Evolutionary conservation across 2,329 filamentous ascomycete species (phyloP), one percentile per base, ranked within the genome.

Genomic region (Passalora sequoiae): DNA sequence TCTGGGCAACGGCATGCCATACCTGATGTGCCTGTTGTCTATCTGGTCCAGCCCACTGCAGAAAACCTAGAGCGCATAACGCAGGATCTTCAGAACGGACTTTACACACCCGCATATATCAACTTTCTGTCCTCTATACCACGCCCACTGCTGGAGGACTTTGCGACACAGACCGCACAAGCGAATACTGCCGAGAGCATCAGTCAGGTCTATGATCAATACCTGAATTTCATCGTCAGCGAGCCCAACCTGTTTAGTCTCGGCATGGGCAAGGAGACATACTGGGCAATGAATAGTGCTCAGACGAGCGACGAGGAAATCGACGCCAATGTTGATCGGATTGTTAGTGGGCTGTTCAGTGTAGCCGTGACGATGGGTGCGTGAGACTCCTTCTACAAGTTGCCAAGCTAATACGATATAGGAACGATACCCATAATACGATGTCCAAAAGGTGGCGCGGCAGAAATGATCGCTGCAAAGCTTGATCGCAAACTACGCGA

Each of bases 341-440:
- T 97, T 51, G 92, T 98, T 38, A 94, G 86, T 59, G 92, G 92
- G 0, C 72, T 98, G n/a, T 98, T 97, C 69, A 96, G 89, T 51
- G 92, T 98, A 37, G 84, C 92, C 47, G 92, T 94, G n/a, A 98
- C 92, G 4, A 95, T 96, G 88, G 91, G 89, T 84, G 74, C 46
- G 73, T 54, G 13, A 22, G 8, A 9, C 5, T 25, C 39, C 19
- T 6, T 20, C 4, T n/a, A 3, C 16, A 1, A 17, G 24, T 12
- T 7, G 7, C 24, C 9, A 12, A 36, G 37, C 62, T 68, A 48
- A 67, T 52, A 47, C 6, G 8, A 36, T 9, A n/a, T 54, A 89
- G 85, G 85, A 47, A 82, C 89, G 2, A 95, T 98, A 55, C 92
- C 92, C 5, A 89, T 98, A 55, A 97, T 98, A 59, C 77, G 92